Evolutionary conservation across 1,284 basidiomycete genomes (phyloP).

Genomic region (Heterobasidion parviporum): DNA sequence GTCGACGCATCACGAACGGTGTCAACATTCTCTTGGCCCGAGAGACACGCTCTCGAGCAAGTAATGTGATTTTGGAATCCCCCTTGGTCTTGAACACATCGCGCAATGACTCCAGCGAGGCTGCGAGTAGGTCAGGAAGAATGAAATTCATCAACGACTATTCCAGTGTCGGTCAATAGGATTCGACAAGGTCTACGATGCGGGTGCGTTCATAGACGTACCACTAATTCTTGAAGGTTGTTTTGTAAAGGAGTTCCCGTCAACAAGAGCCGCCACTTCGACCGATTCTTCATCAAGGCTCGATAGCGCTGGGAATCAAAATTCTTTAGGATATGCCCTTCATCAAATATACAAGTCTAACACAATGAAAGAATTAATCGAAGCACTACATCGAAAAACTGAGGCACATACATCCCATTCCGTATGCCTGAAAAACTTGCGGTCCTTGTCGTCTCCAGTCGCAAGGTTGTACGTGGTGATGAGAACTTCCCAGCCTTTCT

Average conservation of each 20-base stretch:
- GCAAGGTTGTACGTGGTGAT: slow-evolving; percentile 97
- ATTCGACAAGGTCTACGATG: background rate
- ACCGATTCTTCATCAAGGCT: slow-evolving; percentile 78
- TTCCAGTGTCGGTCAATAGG: background rate
- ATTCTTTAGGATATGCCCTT: slow-evolving; percentile 96
- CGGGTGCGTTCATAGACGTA: slow-evolving; percentile 32
- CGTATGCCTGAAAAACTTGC: slow-evolving; percentile 86
- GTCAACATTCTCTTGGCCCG: slow-evolving; percentile 99
- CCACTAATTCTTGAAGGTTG: slow-evolving; percentile 91
- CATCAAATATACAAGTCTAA: slow-evolving; percentile 88
- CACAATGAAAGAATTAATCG: slow-evolving; percentile 3
- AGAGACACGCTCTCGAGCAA: slow-evolving; percentile 87
- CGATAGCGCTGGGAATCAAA: slow-evolving; percentile 94
- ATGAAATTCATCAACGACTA: slow-evolving; percentile 99
- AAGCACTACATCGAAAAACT: background rate
- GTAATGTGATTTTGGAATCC: slow-evolving; percentile 76
- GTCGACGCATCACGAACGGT: slow-evolving; percentile 91
- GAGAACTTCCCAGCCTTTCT: slow-evolving; percentile 82
- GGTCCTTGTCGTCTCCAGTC: slow-evolving; percentile 79
- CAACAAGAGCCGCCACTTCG: slow-evolving; percentile 86
- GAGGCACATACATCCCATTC: slow-evolving; percentile 76
- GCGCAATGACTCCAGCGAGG: slow-evolving; percentile 68
- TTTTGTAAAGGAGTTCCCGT: slow-evolving; percentile 96
- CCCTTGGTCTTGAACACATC: slow-evolving; percentile 97
- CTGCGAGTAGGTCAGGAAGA: slow-evolving; percentile 83